These are phyloP conservation scores for Colletotrichum musae DNA, from an alignment of 2,329 filamentous ascomycete genomes.

Conservation along the genomic window DNA sequence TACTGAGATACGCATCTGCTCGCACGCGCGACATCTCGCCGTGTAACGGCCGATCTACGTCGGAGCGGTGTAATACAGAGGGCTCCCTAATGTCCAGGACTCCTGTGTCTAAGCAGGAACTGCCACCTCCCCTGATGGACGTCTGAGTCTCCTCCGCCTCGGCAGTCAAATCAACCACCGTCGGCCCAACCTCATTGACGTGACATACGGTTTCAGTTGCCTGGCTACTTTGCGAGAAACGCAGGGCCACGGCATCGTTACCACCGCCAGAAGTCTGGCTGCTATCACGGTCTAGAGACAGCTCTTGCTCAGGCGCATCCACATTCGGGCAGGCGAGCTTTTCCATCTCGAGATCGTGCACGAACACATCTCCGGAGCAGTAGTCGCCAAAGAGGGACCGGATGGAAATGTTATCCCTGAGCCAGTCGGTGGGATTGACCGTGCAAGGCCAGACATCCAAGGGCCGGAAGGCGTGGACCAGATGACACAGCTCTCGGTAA, in stretches of 20 bases:
- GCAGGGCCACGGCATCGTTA: background rate
- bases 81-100: background rate
- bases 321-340: conserved; percentile 30
- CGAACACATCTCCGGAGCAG: conserved; percentile 74
- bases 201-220: background rate
- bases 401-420: conserved; percentile 72
- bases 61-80: background rate
- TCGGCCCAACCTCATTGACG: background rate
- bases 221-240: background rate
- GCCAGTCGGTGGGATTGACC: conserved; percentile 75
- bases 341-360: conserved; percentile 75
- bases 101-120: background rate
- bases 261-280: conserved; percentile 1
- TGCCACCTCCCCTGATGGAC: background rate
- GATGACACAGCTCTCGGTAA: conserved; percentile 80
- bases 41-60: background rate
- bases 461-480: conserved; percentile 79
- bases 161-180: background rate
- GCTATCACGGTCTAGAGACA: conserved; percentile 6
- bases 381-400: conserved; percentile 77
- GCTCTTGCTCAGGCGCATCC: conserved; percentile 13
- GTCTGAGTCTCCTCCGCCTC: background rate
- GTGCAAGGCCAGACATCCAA: conserved; percentile 89
- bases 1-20: conserved; percentile 52
- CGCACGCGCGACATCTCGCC: conserved; percentile 44